Conservation (phyloP, 2,329 filamentous ascomycete species). For the Ceratocystis colombiana region DNA sequence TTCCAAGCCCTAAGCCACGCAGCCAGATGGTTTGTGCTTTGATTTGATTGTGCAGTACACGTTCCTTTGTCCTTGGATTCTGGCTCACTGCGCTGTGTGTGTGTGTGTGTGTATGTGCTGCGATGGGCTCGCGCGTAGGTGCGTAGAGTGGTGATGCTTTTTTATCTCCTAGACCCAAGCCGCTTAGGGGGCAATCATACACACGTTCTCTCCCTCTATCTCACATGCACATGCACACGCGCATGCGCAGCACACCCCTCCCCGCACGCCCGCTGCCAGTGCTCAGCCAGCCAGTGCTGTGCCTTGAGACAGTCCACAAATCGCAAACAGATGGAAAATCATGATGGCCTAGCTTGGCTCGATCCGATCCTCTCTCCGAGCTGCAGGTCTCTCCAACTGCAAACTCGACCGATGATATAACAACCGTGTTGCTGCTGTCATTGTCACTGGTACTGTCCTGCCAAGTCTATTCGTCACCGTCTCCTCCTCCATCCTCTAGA, state of each 20-base stretch:
- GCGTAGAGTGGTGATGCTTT: slow-evolving; percentile 3
- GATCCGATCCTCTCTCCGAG: slow-evolving; percentile 15
- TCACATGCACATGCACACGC: neutral
- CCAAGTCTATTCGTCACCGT: neutral
- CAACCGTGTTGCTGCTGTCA: neutral
- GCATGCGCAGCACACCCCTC: neutral
- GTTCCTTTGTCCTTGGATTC: neutral
- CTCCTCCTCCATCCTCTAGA: neutral
- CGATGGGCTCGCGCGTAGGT: neutral
- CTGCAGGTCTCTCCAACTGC: neutral
- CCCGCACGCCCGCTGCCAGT: neutral
- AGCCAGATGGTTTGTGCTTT: slow-evolving; percentile 8
- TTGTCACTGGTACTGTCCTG: neutral
- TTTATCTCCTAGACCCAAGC: neutral
- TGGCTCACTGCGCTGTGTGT: neutral
- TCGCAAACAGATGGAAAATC: neutral
- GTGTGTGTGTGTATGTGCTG: neutral
- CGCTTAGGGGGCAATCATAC: neutral
- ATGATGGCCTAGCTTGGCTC: neutral
- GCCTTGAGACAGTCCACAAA: neutral
- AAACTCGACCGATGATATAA: neutral
- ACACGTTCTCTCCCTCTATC: neutral
- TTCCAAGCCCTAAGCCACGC: slow-evolving; percentile 14
- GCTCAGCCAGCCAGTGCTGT: neutral
- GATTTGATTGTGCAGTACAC: neutral